phyloP scores from a whole-genome alignment of 139 green algal species.

The Closterium sp. region DNA sequence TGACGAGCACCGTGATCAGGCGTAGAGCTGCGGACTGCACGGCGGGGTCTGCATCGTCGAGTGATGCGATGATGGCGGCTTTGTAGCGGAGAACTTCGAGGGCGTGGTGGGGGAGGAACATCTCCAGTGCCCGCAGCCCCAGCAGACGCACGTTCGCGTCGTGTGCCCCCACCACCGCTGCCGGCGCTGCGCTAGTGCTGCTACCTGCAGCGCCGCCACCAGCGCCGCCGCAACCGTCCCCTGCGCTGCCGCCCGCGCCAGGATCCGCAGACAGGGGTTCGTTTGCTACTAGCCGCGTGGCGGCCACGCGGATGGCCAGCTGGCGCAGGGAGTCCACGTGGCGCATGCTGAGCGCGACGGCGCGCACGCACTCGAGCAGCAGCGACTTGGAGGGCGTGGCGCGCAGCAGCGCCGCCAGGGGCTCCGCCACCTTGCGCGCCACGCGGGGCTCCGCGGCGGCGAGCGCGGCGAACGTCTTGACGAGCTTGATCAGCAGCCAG shows the following conservation, averaged over 20 bases:
- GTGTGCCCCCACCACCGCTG: slow-evolving; percentile 35
- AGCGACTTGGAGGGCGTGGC: slow-evolving; percentile 58
- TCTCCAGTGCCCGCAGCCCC: slow-evolving; percentile 33
- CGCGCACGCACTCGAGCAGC: slow-evolving; percentile 57
- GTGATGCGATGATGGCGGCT: slow-evolving; percentile 26
- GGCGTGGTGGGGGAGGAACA: slow-evolving; percentile 36
- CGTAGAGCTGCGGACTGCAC: slow-evolving; percentile 23
- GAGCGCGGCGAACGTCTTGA: slow-evolving; percentile 58
- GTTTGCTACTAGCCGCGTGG: background rate
- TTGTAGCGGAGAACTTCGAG: slow-evolving; percentile 20
- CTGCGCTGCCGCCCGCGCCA: background rate
- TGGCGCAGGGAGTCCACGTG: slow-evolving; percentile 1
- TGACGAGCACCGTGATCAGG: slow-evolving; percentile 32
- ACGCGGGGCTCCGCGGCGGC: slow-evolving; percentile 56
- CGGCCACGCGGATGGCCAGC: background rate
- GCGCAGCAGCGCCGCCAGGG: slow-evolving; percentile 49
- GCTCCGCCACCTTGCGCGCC: slow-evolving; percentile 54
- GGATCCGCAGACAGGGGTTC: background rate
- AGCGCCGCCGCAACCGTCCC: slow-evolving; percentile 34
- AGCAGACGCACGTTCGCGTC: slow-evolving; percentile 60
- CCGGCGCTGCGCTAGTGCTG: slow-evolving; percentile 32
- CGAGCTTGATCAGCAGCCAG: slow-evolving; percentile 64
- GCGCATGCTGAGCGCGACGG: slow-evolving; percentile 13
- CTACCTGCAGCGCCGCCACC: slow-evolving; percentile 14
- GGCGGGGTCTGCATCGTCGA: slow-evolving; percentile 27